Conservation (phyloP, 352 stramenopile genomes). For the Pythium chondricola region DNA sequence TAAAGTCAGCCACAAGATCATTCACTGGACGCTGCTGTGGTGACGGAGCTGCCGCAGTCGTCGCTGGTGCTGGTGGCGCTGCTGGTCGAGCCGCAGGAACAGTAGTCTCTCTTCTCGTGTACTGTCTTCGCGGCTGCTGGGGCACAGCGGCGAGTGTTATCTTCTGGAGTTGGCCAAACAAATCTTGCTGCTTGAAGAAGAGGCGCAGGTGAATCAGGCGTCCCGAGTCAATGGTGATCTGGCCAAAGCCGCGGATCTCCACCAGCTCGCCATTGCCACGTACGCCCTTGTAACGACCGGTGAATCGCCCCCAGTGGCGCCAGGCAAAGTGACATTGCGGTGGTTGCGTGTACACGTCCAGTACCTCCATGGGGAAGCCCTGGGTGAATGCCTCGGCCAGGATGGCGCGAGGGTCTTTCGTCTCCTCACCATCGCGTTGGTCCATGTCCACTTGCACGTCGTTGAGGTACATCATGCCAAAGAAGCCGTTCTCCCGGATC, state of each 20-base stretch:
- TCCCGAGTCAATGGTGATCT: slow-evolving; percentile 53
- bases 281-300: slow-evolving; percentile 52
- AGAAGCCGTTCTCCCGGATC: slow-evolving; percentile 58
- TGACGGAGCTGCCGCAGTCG: neutral
- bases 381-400: slow-evolving; percentile 62
- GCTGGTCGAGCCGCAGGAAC: neutral
- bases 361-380: slow-evolving; percentile 75
- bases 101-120: neutral
- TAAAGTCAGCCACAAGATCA: slow-evolving; percentile 5
- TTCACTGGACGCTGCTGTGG: slow-evolving; percentile 7
- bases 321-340: slow-evolving; percentile 75
- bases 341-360: slow-evolving; percentile 72
- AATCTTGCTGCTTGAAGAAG: slow-evolving; percentile 65
- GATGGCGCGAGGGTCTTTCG: slow-evolving; percentile 39
- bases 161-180: slow-evolving; percentile 40
- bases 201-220: slow-evolving; percentile 46
- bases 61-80: neutral
- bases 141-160: slow-evolving; percentile 15
- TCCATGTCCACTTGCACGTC: slow-evolving; percentile 30
- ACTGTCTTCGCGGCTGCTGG: neutral
- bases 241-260: slow-evolving; percentile 63
- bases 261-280: slow-evolving; percentile 52
- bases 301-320: slow-evolving; percentile 75
- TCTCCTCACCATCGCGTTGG: slow-evolving; percentile 29
- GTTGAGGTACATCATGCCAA: slow-evolving; percentile 58